Evolutionary conservation across 75 land plant species (phyloP).

Genomic region (Chamaecyparis obtusa): DNA sequence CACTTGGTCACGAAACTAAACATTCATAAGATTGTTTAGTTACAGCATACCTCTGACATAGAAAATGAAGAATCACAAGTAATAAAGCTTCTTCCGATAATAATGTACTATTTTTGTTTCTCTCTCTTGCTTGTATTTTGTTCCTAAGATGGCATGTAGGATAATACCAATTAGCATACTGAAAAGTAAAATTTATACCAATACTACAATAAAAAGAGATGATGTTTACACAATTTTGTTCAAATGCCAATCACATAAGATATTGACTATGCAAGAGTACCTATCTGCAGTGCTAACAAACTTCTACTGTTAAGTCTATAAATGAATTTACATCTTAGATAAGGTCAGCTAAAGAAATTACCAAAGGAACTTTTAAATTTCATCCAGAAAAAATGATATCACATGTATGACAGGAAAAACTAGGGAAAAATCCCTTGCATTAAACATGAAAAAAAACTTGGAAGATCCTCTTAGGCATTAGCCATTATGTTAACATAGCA

Average conservation of each 20-base stretch:
- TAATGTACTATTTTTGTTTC: no score
- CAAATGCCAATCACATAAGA: background rate
- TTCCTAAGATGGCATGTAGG: background rate
- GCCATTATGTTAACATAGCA: background rate
- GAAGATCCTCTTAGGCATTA: background rate
- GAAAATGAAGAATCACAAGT: background rate
- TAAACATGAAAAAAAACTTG: background rate
- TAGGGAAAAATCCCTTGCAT: background rate
- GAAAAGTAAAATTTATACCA: no score
- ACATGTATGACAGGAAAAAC: background rate
- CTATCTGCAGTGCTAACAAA: background rate
- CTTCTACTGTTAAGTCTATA: background rate
- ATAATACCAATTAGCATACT: background rate
- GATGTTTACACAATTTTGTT: background rate
- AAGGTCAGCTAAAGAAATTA: background rate
- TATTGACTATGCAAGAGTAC: background rate
- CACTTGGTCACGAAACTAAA: no score
- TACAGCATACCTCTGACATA: background rate
- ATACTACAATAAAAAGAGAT: background rate
- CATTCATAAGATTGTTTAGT: background rate
- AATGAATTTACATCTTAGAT: background rate
- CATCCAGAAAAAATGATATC: background rate
- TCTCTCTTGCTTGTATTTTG: background rate
- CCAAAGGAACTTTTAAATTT: background rate
- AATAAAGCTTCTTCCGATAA: background rate